These are phyloP conservation scores for Rhizopogon vulgaris DNA, from an alignment of 768 basidiomycete genomes.

Conservation along the genomic window DNA sequence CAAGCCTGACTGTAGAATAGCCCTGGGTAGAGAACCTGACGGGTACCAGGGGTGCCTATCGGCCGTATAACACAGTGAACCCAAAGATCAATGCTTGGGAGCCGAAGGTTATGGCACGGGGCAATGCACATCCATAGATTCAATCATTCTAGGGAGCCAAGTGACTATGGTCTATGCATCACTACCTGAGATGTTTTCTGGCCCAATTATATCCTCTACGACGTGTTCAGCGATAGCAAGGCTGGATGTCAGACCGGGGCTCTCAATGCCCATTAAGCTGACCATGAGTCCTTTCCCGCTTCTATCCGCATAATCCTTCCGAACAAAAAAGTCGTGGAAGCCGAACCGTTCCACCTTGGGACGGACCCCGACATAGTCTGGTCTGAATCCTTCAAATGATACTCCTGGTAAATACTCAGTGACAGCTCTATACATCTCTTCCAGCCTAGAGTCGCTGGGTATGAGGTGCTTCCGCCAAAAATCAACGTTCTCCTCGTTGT, in stretches of 20 bases:
- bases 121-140: slow-evolving; percentile 8
- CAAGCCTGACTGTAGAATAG: slow-evolving; percentile 32
- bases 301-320: slow-evolving; percentile 51
- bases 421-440: slow-evolving; percentile 69
- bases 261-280: slow-evolving; percentile 85
- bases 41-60: slow-evolving; percentile 88
- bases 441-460: slow-evolving; percentile 54
- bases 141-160: background rate
- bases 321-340: slow-evolving; percentile 81
- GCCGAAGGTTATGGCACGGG: slow-evolving; percentile 58
- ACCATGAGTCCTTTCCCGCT: slow-evolving; percentile 48
- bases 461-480: slow-evolving; percentile 71
- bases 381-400: slow-evolving; percentile 50
- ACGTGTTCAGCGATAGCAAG: slow-evolving; percentile 85
- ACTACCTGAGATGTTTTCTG: background rate
- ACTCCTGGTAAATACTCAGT: slow-evolving; percentile 67
- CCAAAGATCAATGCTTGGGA: slow-evolving; percentile 85
- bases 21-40: slow-evolving; percentile 86
- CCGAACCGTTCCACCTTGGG: slow-evolving; percentile 83
- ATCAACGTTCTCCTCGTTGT: slow-evolving; percentile 46
- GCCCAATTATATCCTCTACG: slow-evolving; percentile 48
- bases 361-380: slow-evolving; percentile 82
- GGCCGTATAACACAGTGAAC: slow-evolving; percentile 78
- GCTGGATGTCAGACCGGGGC: slow-evolving; percentile 83
- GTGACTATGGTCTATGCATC: background rate